phyloP scores from a whole-genome alignment of 1,284 basidiomycete genomes.

The Malassezia japonica region DNA sequence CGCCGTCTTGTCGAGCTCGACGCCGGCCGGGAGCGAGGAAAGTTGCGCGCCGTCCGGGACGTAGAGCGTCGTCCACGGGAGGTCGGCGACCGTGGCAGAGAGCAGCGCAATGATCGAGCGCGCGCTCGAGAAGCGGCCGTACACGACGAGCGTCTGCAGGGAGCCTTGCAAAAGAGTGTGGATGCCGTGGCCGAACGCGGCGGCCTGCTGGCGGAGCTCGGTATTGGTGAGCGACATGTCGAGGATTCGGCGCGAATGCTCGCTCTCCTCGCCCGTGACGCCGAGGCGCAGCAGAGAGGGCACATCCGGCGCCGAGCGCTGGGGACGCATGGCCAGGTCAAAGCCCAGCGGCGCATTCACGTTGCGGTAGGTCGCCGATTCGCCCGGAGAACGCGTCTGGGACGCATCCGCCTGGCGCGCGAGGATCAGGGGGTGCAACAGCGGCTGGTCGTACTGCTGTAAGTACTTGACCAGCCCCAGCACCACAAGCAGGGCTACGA shows the following conservation, averaged over 20 bases:
- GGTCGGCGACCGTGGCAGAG: not conserved
- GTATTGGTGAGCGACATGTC: constrained; percentile 20
- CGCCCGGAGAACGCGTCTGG: constrained; percentile 24
- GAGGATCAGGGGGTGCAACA: constrained; percentile 45
- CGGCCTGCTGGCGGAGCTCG: constrained; percentile 24
- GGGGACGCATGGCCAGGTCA: constrained; percentile 31
- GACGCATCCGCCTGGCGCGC: constrained; percentile 41
- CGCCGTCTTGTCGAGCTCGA: not conserved
- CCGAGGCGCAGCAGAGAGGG: constrained; percentile 25
- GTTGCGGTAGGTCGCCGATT: constrained; percentile 44
- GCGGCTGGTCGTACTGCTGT: constrained; percentile 22
- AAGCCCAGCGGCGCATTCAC: constrained; percentile 43
- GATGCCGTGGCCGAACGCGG: constrained; percentile 27
- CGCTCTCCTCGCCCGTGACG: constrained; percentile 17
- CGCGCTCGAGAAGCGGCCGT: constrained; percentile 5
- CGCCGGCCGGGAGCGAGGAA: not conserved
- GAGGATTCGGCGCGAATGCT: constrained; percentile 19
- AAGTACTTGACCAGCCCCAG: constrained; percentile 2
- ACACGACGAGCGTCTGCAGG: constrained; percentile 9
- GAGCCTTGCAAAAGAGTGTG: constrained; percentile 22
- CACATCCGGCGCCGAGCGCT: constrained; percentile 28
- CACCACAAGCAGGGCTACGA: not conserved
- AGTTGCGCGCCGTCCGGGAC: constrained; percentile 2
- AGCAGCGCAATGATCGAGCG: constrained; percentile 3
- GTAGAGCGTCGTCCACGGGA: not conserved